phyloP scores from a whole-genome alignment of 2,329 filamentous ascomycete genomes.

The Trichoderma gracile region DNA sequence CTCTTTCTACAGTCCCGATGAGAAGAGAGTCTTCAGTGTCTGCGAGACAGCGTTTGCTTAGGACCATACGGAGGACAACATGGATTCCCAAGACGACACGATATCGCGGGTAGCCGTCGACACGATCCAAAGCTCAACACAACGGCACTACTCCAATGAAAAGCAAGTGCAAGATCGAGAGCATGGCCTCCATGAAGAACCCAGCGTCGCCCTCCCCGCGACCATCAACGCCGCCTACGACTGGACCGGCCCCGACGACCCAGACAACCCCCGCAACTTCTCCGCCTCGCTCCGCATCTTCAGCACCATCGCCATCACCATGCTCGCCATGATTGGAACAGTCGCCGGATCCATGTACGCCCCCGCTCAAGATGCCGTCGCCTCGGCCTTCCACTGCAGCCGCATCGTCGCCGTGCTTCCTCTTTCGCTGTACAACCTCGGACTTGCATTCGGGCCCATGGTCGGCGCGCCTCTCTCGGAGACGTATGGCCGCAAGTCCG shows the following conservation, averaged over 20 bases:
- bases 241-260: conserved; percentile 57
- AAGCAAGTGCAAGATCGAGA: background rate
- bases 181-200: conserved; percentile 25
- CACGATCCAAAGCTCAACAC: background rate
- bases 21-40: background rate
- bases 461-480: conserved; percentile 75
- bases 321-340: conserved; percentile 61
- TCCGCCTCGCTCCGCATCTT: conserved; percentile 72
- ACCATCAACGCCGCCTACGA: conserved; percentile 35
- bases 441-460: conserved; percentile 55
- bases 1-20: background rate
- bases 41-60: background rate
- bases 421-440: conserved; percentile 35
- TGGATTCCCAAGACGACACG: background rate
- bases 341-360: conserved; percentile 38
- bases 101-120: background rate
- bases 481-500: conserved; percentile 59
- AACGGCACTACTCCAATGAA: background rate
- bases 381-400: conserved; percentile 28
- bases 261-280: conserved; percentile 82
- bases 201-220: conserved; percentile 25
- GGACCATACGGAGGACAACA: background rate
- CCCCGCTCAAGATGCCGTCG: conserved; percentile 33
- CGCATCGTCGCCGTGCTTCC: conserved; percentile 32
- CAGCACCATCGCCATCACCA: conserved; percentile 71